Conservation (phyloP, 192 early-diverging fungal species). For the Coemansia pectinata region DNA sequence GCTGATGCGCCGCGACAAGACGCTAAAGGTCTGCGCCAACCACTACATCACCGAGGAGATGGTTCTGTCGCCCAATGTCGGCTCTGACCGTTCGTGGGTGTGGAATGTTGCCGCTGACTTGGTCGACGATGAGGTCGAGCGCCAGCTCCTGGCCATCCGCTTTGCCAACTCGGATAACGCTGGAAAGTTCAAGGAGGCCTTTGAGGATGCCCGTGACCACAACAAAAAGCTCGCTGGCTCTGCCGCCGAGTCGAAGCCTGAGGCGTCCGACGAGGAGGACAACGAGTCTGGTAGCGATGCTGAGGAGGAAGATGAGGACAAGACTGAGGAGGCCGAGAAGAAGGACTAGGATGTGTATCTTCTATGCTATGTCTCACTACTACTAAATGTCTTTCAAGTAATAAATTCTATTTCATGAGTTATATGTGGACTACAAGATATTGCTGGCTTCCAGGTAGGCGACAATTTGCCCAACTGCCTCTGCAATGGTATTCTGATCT, state of each 20-base stretch:
- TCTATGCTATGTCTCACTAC: background rate
- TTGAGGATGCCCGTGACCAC: constrained; percentile 69
- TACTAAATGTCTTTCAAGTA: background rate
- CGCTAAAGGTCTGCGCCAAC: constrained; percentile 98
- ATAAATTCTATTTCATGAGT: background rate
- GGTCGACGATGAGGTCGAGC: constrained; percentile 82
- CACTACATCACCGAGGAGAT: constrained; percentile 89
- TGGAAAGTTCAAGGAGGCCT: constrained; percentile 86
- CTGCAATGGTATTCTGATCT: constrained; percentile 65
- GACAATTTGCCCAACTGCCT: constrained; percentile 47
- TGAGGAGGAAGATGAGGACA: constrained; percentile 10
- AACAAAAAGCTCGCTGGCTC: constrained; percentile 35
- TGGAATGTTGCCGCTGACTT: constrained; percentile 90
- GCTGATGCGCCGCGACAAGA: constrained; percentile 99
- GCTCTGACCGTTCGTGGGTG: constrained; percentile 99
- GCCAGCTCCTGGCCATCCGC: constrained; percentile 91
- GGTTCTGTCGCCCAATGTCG: constrained; percentile 90
- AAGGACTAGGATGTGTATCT: constrained; percentile 15
- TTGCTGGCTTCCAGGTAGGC: constrained; percentile 31
- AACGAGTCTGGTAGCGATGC: constrained; percentile 38
- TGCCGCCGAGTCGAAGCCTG: constrained; percentile 21
- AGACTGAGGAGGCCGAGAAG: constrained; percentile 15
- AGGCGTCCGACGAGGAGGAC: constrained; percentile 37
- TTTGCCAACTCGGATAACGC: constrained; percentile 97
- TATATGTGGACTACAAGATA: constrained; percentile 11